A percentile compares a stretch with the other conserved stretches of the same genome.
Conservation (phyloP, 176 grass and related monocot species). For the Saccharum officinarum region DNA sequence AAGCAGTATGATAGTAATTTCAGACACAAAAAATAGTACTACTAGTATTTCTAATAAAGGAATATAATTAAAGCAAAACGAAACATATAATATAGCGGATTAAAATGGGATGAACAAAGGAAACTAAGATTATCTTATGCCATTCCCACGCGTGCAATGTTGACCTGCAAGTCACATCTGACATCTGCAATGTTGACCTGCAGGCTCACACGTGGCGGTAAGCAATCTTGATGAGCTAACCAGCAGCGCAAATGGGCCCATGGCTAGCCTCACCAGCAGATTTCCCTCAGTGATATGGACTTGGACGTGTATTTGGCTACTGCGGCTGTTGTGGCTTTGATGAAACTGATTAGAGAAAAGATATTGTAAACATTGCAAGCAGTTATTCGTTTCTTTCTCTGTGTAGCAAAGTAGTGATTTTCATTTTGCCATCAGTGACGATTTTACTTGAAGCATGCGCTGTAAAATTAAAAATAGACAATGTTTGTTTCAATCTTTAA, state of each 20-base stretch:
- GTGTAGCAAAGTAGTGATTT: neutral
- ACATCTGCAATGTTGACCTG: neutral
- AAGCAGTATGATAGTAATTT: neutral
- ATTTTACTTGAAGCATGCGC: neutral
- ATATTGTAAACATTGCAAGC: neutral
- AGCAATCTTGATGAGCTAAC: neutral
- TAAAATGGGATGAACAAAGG: neutral
- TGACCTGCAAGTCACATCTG: neutral
- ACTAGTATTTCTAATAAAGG: too few relatives aligned
- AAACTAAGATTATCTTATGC: neutral
- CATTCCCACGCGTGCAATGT: neutral
- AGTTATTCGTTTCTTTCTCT: neutral
- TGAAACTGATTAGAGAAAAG: neutral
- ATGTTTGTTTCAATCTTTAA: neutral
- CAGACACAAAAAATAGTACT: neutral
- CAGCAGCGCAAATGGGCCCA: conserved; percentile 32
- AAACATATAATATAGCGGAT: neutral
- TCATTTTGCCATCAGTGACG: neutral
- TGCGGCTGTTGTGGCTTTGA: conserved; percentile 24
- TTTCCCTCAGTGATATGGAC: neutral
- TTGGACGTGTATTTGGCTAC: conserved; percentile 17
- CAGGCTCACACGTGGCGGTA: conserved; percentile 56
- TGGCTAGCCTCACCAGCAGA: conserved; percentile 8
- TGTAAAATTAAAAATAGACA: neutral
- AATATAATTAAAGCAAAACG: neutral